A percentile compares a stretch with the other conserved stretches of the same genome.
phyloP scores from a whole-genome alignment of 208 protist genomes.

The Leishmania aethiopica region DNA sequence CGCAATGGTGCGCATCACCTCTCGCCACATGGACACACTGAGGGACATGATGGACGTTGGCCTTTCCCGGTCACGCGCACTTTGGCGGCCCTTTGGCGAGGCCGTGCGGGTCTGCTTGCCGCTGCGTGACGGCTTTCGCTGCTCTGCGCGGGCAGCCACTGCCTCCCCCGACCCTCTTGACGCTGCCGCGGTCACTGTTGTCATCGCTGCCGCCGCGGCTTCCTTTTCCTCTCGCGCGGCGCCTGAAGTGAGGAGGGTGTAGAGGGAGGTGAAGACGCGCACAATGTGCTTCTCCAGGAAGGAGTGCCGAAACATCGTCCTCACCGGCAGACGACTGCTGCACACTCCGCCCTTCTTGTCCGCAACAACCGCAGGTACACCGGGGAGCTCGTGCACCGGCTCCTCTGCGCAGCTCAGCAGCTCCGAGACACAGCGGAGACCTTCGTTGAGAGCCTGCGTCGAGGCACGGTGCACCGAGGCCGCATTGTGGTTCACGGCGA shows the following conservation, averaged over 20 bases:
- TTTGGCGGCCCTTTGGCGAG: constrained; percentile 3
- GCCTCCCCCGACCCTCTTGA: not conserved
- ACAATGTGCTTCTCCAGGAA: constrained; percentile 70
- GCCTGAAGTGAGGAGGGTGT: constrained; percentile 67
- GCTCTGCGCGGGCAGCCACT: not conserved
- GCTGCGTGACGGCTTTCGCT: not conserved
- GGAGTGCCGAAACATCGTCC: constrained; percentile 47
- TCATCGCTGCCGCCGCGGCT: not conserved
- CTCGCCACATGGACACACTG: constrained; percentile 82
- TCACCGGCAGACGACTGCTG: not conserved
- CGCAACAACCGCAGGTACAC: not conserved
- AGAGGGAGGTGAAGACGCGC: constrained; percentile 69
- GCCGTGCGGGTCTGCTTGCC: not conserved
- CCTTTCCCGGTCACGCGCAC: constrained; percentile 4
- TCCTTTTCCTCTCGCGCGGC: constrained; percentile 21
- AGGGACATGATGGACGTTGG: constrained; percentile 67
- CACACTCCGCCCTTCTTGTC: not conserved
- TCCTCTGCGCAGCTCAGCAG: constrained; percentile 62
- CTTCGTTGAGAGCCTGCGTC: constrained; percentile 50
- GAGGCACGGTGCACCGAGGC: constrained; percentile 42
- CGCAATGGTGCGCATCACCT: constrained; percentile 82
- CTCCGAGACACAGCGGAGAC: constrained; percentile 74
- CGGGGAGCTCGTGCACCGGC: constrained; percentile 31
- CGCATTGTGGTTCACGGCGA: constrained; percentile 39
- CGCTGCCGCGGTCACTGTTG: not conserved